Evolutionary conservation across 352 stramenopile species (phyloP), one percentile per base, ranked within the genome.

Genomic region (Globisporangium okanoganense): DNA sequence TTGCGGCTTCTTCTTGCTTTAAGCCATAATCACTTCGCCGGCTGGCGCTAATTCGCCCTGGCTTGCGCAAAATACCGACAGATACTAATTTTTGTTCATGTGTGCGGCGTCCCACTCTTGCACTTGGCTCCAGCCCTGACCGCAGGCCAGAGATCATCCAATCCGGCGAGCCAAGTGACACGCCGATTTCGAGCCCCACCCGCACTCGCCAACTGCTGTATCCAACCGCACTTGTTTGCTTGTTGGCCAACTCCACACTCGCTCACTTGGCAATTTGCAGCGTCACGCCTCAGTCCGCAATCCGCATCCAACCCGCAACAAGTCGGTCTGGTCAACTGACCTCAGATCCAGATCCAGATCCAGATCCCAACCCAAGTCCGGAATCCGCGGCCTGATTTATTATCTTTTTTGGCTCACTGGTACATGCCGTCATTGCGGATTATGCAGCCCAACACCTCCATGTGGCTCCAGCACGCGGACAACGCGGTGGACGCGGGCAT

Each of bases 191-290:
- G 12, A 53, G 24, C 18, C 49, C 29, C 49, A 56, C 41, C 49
- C 49, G 33, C 27, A 55, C 18, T 6, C 5, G 16, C 48, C 48
- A 54, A 54, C 48, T 54, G 48, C 48, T 54, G 48, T 56, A 56
- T 56, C 49, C 29, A 40, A 54, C 31, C 25, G 24, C 14, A 38
- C 29, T 33, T 33, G 29, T 33, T 24, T 35, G 16, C 16, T 35
- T n/a, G 29, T 55, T 25, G 49, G 36, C 53, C 51, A 45, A 9
- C 36, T 16, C 7, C 38, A 10, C 36, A 24, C 29, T 14, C 12
- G 41, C 56, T 55, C 56, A 62, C 47, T 62, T 13, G 31, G 22
- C 56, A 51, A 62, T 62, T 55, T 25, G 44, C 56, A 40, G 29
- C 29, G 43, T 36, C 20, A 7, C 55, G 13, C 22, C 29, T 13